Percentiles rank a stretch among this genome's conserved stretches.
Conservation (phyloP, 2,329 filamentous ascomycete species). For the Calonectria pseudoturangicola region DNA sequence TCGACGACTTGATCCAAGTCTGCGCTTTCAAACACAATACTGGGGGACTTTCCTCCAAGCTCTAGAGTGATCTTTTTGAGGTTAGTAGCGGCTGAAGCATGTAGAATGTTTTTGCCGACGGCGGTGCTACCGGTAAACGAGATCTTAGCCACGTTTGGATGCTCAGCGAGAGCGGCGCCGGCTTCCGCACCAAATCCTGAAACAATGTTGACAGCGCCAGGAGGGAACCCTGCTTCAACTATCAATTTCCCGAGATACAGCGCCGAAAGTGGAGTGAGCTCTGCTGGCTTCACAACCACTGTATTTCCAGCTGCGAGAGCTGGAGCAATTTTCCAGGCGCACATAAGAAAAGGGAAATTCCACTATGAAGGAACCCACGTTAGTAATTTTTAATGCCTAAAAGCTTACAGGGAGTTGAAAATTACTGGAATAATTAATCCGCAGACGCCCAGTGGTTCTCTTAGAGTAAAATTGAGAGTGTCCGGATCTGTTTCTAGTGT, state of each 20-base stretch:
- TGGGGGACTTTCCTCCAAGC: slow-evolving; percentile 8
- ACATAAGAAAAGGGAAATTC: slow-evolving; percentile 23
- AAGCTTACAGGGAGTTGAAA: too few relatives aligned
- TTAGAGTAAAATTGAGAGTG: not conserved
- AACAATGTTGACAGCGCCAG: not conserved
- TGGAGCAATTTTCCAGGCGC: slow-evolving; percentile 16
- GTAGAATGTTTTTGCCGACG: not conserved
- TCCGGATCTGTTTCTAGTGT: slow-evolving; percentile 10
- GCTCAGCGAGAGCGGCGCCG: not conserved
- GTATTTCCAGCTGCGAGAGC: slow-evolving; percentile 17
- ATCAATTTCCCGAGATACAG: slow-evolving; percentile 7
- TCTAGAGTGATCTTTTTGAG: slow-evolving; percentile 7
- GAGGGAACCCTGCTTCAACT: slow-evolving; percentile 4
- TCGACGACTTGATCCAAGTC: slow-evolving; percentile 7
- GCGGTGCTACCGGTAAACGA: not conserved
- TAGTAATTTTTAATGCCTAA: too few relatives aligned
- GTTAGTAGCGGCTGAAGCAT: not conserved
- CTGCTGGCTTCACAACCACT: not conserved
- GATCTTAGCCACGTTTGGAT: not conserved
- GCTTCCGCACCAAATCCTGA: slow-evolving; percentile 6
- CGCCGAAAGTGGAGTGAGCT: not conserved
- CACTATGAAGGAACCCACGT: not conserved
- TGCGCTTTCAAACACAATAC: not conserved
- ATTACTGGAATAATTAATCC: slow-evolving; percentile 9
- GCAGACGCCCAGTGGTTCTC: not conserved